A percentile compares a stretch with the other conserved stretches of the same genome.
Conservation (phyloP, 352 stramenopile species). For the Pythium grandisporangium region DNA sequence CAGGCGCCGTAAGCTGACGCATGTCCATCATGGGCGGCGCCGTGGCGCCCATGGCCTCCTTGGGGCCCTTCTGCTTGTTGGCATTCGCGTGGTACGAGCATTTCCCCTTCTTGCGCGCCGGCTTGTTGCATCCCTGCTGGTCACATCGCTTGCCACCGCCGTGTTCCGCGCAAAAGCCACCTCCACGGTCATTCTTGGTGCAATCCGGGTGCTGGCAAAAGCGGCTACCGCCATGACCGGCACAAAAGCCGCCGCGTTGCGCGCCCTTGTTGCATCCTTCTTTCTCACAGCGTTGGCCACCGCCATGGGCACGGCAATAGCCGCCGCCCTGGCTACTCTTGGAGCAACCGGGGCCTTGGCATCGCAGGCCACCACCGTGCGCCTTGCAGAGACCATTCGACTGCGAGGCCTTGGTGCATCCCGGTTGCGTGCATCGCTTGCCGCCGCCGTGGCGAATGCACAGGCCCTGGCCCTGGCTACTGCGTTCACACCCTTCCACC, state of each 20-base stretch:
- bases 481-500: constrained; percentile 74
- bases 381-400: constrained; percentile 82
- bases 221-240: constrained; percentile 66
- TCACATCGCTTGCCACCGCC: constrained; percentile 80
- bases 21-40: constrained; percentile 73
- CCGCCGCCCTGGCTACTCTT: constrained; percentile 78
- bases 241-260: constrained; percentile 72
- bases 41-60: constrained; percentile 24
- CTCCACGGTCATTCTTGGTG: constrained; percentile 82
- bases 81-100: constrained; percentile 82
- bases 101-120: constrained; percentile 78
- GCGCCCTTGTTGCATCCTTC: constrained; percentile 80
- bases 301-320: constrained; percentile 79
- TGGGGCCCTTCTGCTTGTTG: constrained; percentile 53
- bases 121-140: constrained; percentile 67
- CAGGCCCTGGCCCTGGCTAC: constrained; percentile 68
- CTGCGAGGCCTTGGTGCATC: constrained; percentile 77
- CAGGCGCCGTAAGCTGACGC: constrained; percentile 66
- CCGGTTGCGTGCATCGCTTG: constrained; percentile 66
- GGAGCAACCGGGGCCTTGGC: constrained; percentile 59
- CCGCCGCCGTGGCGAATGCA: constrained; percentile 81
- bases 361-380: constrained; percentile 75
- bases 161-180: constrained; percentile 80
- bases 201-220: constrained; percentile 82
- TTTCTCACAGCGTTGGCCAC: constrained; percentile 75